A percentile compares a stretch with the other conserved stretches of the same genome.
Conservation (phyloP, 2,329 filamentous ascomycete genomes). For the Kalmusia sp. region DNA sequence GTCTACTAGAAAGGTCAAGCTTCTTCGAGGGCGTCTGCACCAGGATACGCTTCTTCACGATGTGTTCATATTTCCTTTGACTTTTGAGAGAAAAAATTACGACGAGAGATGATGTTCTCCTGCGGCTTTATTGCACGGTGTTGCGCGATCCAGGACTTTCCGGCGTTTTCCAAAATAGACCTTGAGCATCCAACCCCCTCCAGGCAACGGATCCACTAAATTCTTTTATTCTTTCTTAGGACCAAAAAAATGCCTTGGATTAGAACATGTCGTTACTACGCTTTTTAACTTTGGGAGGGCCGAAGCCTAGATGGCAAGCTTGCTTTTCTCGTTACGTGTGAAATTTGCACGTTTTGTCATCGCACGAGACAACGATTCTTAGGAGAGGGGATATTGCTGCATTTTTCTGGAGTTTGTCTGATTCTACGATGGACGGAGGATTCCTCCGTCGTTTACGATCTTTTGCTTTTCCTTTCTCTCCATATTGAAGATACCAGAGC, state of each 20-base stretch:
- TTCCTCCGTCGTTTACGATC: conserved; percentile 30
- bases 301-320: conserved; percentile 41
- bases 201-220: conserved; percentile 12
- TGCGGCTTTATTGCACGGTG: conserved; percentile 37
- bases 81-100: conserved; percentile 46
- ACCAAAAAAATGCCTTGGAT: conserved; percentile 14
- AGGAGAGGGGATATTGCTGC: conserved; percentile 16
- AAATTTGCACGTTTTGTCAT: conserved; percentile 10
- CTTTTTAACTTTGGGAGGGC: conserved; percentile 35
- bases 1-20: conserved; percentile 37
- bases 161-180: conserved; percentile 43
- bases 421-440: conserved; percentile 12
- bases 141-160: conserved; percentile 28
- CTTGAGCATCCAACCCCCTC: conserved; percentile 21
- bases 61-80: conserved; percentile 40
- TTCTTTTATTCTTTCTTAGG: conserved; percentile 1
- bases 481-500: conserved; percentile 48
- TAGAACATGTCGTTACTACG: conserved; percentile 36
- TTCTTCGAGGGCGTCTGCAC: conserved; percentile 16
- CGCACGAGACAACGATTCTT: conserved; percentile 15
- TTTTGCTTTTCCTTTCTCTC: conserved; percentile 35
- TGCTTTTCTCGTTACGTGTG: conserved; percentile 13
- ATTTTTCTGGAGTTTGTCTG: conserved; percentile 16
- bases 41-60: conserved; percentile 38
- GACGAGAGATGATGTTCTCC: conserved; percentile 43